Conservation (phyloP, 345 rosid genomes). For the Corchorus capsularis region DNA sequence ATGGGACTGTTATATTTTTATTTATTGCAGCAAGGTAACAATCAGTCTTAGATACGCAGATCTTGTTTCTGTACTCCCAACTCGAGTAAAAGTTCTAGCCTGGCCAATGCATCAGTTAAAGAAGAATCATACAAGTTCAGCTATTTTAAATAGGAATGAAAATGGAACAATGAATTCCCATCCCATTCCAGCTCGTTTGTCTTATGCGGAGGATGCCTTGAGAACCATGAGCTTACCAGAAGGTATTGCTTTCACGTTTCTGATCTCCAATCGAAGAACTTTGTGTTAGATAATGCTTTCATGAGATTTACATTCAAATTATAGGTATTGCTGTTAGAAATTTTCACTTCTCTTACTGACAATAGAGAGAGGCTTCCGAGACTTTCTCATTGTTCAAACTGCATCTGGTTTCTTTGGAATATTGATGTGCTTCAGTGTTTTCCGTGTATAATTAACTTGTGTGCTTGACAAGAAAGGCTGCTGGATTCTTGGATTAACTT, state of each 20-base stretch:
- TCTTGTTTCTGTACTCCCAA: conserved; percentile 73
- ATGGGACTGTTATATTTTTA: conserved; percentile 9
- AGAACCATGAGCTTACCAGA: conserved; percentile 80
- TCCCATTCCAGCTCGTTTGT: conserved; percentile 58
- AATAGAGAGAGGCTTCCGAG: too few species aligned
- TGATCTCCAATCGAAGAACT: background rate
- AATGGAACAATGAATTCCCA: conserved; percentile 39
- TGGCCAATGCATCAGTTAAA: conserved; percentile 71
- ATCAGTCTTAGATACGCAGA: conserved; percentile 82
- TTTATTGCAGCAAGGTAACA: conserved; percentile 71
- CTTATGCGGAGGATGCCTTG: conserved; percentile 90
- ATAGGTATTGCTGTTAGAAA: too few species aligned
- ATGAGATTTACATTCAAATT: background rate
- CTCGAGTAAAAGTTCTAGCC: conserved; percentile 70
- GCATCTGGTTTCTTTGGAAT: too few species aligned
- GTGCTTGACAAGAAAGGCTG: too few species aligned
- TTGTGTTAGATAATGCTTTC: background rate
- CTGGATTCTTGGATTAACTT: too few species aligned
- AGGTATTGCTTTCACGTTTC: conserved; percentile 46
- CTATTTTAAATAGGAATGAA: conserved; percentile 25
- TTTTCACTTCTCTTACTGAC: too few species aligned
- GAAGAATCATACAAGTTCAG: conserved; percentile 44
- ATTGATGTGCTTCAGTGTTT: too few species aligned
- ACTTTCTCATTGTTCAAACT: too few species aligned
- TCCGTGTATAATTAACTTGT: too few species aligned